Conservation (phyloP, 2,329 filamentous ascomycete species). For the Blastomyces silverae region DNA sequence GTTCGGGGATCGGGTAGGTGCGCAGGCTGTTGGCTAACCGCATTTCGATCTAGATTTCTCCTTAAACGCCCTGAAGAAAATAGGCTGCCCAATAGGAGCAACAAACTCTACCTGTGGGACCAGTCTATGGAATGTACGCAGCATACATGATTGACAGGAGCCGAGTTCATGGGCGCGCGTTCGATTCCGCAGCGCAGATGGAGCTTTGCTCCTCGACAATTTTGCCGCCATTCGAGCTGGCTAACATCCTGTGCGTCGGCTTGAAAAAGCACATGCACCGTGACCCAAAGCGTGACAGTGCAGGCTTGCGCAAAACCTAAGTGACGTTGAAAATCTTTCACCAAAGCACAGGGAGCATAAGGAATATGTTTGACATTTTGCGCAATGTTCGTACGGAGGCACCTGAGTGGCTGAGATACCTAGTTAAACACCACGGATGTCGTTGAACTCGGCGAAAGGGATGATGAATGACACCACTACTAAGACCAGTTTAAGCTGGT, state of each 20-base stretch:
- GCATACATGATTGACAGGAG: no score
- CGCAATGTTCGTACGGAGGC: background rate
- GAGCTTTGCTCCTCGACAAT: background rate
- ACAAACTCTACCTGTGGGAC: background rate
- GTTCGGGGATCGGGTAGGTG: no score
- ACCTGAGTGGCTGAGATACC: background rate
- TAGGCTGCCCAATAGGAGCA: background rate
- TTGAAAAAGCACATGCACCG: background rate
- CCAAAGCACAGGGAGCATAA: background rate
- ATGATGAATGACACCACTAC: background rate
- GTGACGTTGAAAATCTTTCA: background rate
- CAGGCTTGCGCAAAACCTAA: background rate
- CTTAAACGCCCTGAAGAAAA: constrained; percentile 5
- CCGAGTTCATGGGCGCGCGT: no score
- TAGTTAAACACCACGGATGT: background rate
- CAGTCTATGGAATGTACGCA: no score
- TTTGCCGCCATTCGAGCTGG: background rate
- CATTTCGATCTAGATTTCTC: background rate
- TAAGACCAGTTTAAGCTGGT: background rate
- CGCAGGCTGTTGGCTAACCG: background rate
- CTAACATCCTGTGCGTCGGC: background rate
- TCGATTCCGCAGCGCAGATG: background rate
- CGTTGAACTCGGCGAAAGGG: background rate
- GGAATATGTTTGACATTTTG: background rate
- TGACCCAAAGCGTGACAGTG: background rate